Conservation (phyloP, 306 rosid genomes). For the Lathyrus sativus region DNA sequence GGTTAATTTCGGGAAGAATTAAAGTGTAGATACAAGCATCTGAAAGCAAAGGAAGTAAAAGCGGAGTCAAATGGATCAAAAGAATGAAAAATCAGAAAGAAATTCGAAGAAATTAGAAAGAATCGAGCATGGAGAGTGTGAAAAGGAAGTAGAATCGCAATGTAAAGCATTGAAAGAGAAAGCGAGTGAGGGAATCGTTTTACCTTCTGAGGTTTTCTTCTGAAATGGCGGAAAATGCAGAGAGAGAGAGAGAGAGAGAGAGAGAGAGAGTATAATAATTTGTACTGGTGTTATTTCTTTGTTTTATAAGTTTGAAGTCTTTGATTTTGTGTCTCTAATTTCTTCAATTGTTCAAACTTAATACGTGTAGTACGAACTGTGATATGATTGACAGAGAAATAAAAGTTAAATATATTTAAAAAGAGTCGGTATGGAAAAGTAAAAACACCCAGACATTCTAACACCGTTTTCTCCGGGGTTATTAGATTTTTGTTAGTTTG, state of each 20-base stretch:
- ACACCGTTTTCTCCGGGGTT: constrained; percentile 25
- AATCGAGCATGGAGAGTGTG: background rate
- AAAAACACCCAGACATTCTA: constrained; percentile 25
- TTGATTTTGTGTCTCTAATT: background rate
- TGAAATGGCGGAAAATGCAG: constrained; percentile 51
- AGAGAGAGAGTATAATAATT: background rate
- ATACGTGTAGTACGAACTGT: background rate
- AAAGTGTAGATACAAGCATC: background rate
- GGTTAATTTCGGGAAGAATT: constrained; percentile 15
- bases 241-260: background rate
- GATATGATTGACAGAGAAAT: constrained; percentile 9
- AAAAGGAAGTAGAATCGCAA: constrained; percentile 30
- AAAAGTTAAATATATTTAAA: background rate
- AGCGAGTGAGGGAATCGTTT: constrained; percentile 29
- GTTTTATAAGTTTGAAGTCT: constrained; percentile 12
- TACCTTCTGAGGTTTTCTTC: constrained; percentile 48
- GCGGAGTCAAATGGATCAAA: constrained; percentile 33
- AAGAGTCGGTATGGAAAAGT: constrained; percentile 3
- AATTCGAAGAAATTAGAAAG: constrained; percentile 11
- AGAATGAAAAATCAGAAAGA: constrained; percentile 1
- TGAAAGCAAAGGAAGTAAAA: constrained; percentile 33
- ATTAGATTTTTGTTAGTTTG: background rate
- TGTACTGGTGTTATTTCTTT: background rate
- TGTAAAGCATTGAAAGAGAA: constrained; percentile 17
- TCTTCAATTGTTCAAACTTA: constrained; percentile 19